Base-by-base conservation (phyloP, 176 grass and related monocot genomes). In the Ananas comosus region DNA sequence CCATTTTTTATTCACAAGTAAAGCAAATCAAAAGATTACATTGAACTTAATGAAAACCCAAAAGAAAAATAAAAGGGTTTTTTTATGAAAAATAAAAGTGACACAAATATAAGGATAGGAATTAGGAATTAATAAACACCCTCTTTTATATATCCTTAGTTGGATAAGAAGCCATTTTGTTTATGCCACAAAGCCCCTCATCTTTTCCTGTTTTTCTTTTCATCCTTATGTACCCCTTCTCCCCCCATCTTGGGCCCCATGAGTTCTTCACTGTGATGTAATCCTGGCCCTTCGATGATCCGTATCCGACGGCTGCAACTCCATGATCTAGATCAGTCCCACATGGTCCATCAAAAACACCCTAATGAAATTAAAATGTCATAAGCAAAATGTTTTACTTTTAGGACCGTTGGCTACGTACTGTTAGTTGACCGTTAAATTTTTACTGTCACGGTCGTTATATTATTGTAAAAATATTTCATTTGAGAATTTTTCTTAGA, bases 231-330 rank as follows among this genome's bases (percentile, higher is more conserved):
- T 91, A 96, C 0, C 92, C 92, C 67, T 85, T 89, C 73, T 96
- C 92, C 0, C 92, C 92, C 92, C 92, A 96, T 10, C 73, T 79
- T 28, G 59, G 13, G 0, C 92, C 88, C 92, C 92, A 96, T 1
- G 92, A 96, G 86, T 96, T 96, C 88, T 91, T 96, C 29, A 96
- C 88, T 12, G 85, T 74, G 80, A 93, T 78, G 84, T 88, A 92
- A 56, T 88, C 89, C 6, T 92, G 81, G 14, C 76, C 93, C 76
- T 87, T 90, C 23, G 28, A 49, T 19, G 74, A 84, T 0, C 84
- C 93, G 9, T 92, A 97, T 0, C 93, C 93, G 0, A 97, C 89
- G 4, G 93, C 93, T 16, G 84, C 42, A 51, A 97, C 93, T 0
- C 93, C 93, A 6, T 92, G 93, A 70, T 97, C 93, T 8, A 97